These are phyloP conservation scores for Venturiaceae sp. DNA, from an alignment of 2,329 filamentous ascomycete species.

Conservation along the genomic window DNA sequence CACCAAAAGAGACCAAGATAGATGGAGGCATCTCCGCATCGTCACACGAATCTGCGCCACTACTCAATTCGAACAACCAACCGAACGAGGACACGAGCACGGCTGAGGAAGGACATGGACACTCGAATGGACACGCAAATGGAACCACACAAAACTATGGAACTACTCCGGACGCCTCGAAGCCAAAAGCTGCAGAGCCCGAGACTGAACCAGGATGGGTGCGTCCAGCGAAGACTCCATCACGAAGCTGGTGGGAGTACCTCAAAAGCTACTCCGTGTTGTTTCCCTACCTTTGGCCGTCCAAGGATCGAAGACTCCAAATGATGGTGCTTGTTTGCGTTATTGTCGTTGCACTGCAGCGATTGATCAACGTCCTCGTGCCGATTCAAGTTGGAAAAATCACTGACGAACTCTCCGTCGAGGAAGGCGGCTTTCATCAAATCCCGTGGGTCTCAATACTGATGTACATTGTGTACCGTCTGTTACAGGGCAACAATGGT, in stretches of 20 bases:
- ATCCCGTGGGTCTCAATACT: conserved; percentile 68
- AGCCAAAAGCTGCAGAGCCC: background rate
- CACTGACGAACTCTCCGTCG: conserved; percentile 58
- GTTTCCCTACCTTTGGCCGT: conserved; percentile 95
- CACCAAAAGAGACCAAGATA: background rate
- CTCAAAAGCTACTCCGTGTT: conserved; percentile 85
- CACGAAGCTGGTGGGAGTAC: conserved; percentile 94
- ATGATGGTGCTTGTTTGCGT: conserved; percentile 76
- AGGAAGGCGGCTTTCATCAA: conserved; percentile 21
- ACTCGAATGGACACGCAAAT: background rate
- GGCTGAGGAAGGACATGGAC: conserved; percentile 26
- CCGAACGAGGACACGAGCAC: conserved; percentile 1
- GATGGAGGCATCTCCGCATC: background rate
- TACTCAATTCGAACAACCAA: background rate
- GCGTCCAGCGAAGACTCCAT: conserved; percentile 74
- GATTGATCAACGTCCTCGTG: conserved; percentile 77
- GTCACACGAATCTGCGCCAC: background rate
- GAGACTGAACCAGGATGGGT: conserved; percentile 65
- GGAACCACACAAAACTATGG: background rate
- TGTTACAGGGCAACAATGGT: conserved; percentile 82
- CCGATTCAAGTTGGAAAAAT: conserved; percentile 73
- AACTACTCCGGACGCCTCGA: background rate
- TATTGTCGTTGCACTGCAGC: conserved; percentile 66
- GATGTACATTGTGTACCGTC: conserved; percentile 66
- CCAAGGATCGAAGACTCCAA: conserved; percentile 66